Evolutionary conservation across 1,139 yeast genomes (phyloP).

Genomic region (Debaryomycetaceae sp.): DNA sequence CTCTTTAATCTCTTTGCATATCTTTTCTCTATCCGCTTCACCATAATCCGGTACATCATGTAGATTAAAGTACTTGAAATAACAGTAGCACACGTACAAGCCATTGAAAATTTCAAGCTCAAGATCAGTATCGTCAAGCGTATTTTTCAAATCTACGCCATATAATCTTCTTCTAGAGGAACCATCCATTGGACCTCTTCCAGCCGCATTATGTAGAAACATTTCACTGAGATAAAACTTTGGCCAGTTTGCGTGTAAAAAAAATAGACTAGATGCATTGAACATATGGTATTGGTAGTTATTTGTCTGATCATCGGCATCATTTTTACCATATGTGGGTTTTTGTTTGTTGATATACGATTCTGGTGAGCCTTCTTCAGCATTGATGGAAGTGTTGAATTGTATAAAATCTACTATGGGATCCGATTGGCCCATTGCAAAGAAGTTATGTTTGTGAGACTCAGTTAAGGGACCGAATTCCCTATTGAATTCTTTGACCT

Average conservation of each 20-base stretch:
- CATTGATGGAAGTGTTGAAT: conserved; percentile 9
- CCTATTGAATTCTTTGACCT: conserved; percentile 43
- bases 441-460: conserved; percentile 23
- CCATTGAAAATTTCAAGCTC: conserved; percentile 25
- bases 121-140: conserved; percentile 26
- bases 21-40: conserved; percentile 18
- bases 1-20: conserved; percentile 22
- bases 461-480: conserved; percentile 31
- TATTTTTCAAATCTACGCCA: conserved; percentile 22
- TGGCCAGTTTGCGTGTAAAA: conserved; percentile 42
- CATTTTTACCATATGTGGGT: conserved; percentile 21
- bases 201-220: conserved; percentile 22
- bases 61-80: conserved; percentile 17
- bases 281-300: conserved; percentile 31
- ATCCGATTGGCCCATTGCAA: conserved; percentile 40
- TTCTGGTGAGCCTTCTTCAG: conserved; percentile 1
- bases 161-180: conserved; percentile 27
- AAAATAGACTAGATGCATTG: conserved; percentile 26
- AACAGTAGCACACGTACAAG: conserved; percentile 28
- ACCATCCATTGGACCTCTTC: conserved; percentile 25
- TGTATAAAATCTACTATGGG: conserved; percentile 33
- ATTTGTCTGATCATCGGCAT: conserved; percentile 16
- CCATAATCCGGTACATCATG: conserved; percentile 19
- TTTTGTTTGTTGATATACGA: conserved; percentile 9
- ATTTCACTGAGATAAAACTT: conserved; percentile 24